A percentile compares a stretch with the other conserved stretches of the same genome.
These are phyloP conservation scores for Linnemannia schmuckeri DNA, from an alignment of 192 early-diverging fungal genomes.

Conservation along the genomic window DNA sequence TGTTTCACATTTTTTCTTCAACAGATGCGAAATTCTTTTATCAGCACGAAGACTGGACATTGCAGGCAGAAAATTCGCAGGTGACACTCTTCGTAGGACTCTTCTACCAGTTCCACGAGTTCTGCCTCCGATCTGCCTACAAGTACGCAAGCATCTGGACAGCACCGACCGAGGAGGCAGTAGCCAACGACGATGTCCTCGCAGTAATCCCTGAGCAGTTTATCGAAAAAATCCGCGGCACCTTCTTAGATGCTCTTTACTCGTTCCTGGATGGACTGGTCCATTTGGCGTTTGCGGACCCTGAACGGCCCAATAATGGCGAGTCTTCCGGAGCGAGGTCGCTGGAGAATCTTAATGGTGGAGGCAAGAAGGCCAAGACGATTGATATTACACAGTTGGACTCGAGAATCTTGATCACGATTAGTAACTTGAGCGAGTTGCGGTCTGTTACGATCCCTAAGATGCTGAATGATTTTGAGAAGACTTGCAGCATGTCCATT, in stretches of 20 bases:
- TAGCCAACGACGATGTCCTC: conserved; percentile 24
- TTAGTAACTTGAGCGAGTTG: conserved; percentile 87
- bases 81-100: conserved; percentile 74
- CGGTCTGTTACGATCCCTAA: conserved; percentile 80
- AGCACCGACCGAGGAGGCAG: conserved; percentile 54
- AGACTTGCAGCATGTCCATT: conserved; percentile 72
- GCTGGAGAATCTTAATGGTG: neutral
- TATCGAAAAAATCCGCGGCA: conserved; percentile 68
- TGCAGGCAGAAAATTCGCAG: conserved; percentile 71
- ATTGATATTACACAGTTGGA: conserved; percentile 62
- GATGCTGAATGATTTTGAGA: conserved; percentile 78
- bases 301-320: conserved; percentile 38
- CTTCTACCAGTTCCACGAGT: conserved; percentile 78
- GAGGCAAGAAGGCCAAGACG: conserved; percentile 23
- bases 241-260: conserved; percentile 80
- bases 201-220: conserved; percentile 64
- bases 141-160: conserved; percentile 67
- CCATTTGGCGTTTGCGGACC: conserved; percentile 71
- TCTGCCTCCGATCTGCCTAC: conserved; percentile 72
- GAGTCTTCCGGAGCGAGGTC: conserved; percentile 32
- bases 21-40: conserved; percentile 81
- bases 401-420: conserved; percentile 80
- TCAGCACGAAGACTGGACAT: conserved; percentile 79
- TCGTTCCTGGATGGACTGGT: conserved; percentile 88
- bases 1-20: neutral